Conservation (phyloP, 2,329 filamentous ascomycete species). For the Colletotrichum euphorbiae region DNA sequence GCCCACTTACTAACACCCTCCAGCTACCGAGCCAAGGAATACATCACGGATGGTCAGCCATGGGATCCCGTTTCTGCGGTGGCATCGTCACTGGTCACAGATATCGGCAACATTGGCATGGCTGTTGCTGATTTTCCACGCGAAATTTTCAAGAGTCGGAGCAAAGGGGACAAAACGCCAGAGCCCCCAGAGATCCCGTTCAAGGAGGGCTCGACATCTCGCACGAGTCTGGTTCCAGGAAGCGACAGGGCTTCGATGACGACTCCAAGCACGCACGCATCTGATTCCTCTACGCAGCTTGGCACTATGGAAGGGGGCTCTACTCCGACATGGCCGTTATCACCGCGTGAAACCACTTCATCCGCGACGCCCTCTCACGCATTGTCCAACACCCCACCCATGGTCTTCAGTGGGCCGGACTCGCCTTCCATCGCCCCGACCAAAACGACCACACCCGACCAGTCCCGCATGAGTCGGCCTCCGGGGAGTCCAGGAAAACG, state of each 20-base stretch:
- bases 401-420: constrained; percentile 44
- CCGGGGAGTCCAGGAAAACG: constrained; percentile 35
- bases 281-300: constrained; percentile 36
- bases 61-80: constrained; percentile 83
- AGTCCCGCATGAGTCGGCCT: constrained; percentile 1
- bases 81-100: constrained; percentile 82
- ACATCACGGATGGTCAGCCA: constrained; percentile 82
- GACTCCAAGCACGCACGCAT: constrained; percentile 23
- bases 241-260: constrained; percentile 21
- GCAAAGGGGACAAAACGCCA: constrained; percentile 38
- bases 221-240: constrained; percentile 6
- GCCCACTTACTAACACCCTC: background rate
- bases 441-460: constrained; percentile 49
- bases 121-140: constrained; percentile 80
- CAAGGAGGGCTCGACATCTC: constrained; percentile 14
- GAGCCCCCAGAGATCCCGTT: constrained; percentile 30
- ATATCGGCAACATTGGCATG: constrained; percentile 84
- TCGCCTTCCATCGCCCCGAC: constrained; percentile 48
- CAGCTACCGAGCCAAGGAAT: constrained; percentile 69
- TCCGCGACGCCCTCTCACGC: constrained; percentile 11
- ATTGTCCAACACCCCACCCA: constrained; percentile 27
- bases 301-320: constrained; percentile 28
- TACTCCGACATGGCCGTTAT: constrained; percentile 25
- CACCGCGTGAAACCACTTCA: constrained; percentile 12
- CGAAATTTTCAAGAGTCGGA: constrained; percentile 62